These are phyloP conservation scores for Starmerella lactis-condensi DNA, from an alignment of 805 yeast genomes.

Conservation along the genomic window DNA sequence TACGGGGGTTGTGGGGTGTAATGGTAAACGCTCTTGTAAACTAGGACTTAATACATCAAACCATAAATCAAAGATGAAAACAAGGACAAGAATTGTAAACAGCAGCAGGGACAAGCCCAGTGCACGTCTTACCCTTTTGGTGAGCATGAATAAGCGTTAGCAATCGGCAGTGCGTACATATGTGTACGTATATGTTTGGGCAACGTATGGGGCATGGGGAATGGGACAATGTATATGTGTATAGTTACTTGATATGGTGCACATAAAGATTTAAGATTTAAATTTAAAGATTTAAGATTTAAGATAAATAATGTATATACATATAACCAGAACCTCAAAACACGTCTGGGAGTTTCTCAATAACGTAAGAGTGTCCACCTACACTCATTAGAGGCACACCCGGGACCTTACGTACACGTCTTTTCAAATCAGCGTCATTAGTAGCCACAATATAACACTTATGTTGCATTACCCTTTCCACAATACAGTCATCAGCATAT, in stretches of 20 bases:
- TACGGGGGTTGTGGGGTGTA: constrained; percentile 27
- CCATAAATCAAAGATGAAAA: constrained; percentile 26
- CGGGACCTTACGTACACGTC: constrained; percentile 87
- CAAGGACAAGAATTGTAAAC: constrained; percentile 13
- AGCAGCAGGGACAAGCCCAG: constrained; percentile 8
- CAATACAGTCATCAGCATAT: constrained; percentile 95
- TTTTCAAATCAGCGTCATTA: constrained; percentile 89
- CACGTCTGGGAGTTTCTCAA: constrained; percentile 88
- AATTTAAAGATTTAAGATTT: background rate
- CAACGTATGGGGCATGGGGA: too few relatives aligned
- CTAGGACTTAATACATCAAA: constrained; percentile 23
- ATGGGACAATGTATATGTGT: background rate
- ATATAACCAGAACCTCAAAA: constrained; percentile 15
- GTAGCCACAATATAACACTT: constrained; percentile 96
- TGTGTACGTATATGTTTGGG: too few relatives aligned
- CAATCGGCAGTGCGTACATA: too few relatives aligned
- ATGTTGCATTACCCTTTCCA: constrained; percentile 82
- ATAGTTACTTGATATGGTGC: background rate
- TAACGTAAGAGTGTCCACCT: constrained; percentile 78
- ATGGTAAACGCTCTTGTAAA: constrained; percentile 24
- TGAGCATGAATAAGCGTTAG: too few relatives aligned
- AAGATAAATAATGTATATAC: constrained; percentile 1
- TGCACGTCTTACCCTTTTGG: too few relatives aligned
- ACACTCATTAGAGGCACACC: constrained; percentile 96
- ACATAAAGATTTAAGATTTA: too few relatives aligned